Conservation (phyloP, 257 asterid genomes). For the Lithospermum erythrorhizon region DNA sequence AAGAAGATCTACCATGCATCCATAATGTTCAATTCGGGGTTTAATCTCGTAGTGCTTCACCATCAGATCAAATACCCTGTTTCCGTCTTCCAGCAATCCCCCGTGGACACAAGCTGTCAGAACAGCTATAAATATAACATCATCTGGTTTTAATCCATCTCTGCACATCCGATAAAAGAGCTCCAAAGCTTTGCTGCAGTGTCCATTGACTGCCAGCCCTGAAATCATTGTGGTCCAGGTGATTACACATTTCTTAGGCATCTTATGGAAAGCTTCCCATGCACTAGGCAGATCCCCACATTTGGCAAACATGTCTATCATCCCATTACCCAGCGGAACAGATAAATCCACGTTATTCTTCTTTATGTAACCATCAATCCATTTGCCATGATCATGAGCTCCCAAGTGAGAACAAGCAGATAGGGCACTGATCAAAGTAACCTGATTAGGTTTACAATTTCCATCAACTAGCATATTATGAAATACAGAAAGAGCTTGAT, state of each 20-base stretch:
- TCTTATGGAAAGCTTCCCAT: constrained; percentile 18
- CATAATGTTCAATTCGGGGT: constrained; percentile 45
- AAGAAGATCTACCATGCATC: constrained; percentile 50
- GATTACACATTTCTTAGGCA: constrained; percentile 32
- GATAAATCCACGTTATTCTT: constrained; percentile 26
- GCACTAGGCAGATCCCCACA: constrained; percentile 50
- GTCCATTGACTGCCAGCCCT: constrained; percentile 37
- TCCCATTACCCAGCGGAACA: constrained; percentile 35
- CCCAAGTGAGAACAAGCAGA: constrained; percentile 41
- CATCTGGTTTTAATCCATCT: constrained; percentile 35
- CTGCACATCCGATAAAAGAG: constrained; percentile 27
- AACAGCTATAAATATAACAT: constrained; percentile 35
- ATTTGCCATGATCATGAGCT: constrained; percentile 38
- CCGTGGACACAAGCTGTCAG: constrained; percentile 46
- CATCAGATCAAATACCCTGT: constrained; percentile 30
- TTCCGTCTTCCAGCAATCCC: constrained; percentile 36
- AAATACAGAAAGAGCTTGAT: constrained; percentile 29
- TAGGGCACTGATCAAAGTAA: constrained; percentile 29
- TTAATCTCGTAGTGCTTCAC: constrained; percentile 22
- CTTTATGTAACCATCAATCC: constrained; percentile 34
- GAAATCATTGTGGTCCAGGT: constrained; percentile 48
- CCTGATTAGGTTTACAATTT: constrained; percentile 37
- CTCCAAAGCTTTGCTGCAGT: constrained; percentile 24
- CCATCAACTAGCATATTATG: constrained; percentile 34
- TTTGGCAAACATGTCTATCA: constrained; percentile 43